Conservation (phyloP, 805 yeast genomes). For the Wickerhamiella occidentalis region DNA sequence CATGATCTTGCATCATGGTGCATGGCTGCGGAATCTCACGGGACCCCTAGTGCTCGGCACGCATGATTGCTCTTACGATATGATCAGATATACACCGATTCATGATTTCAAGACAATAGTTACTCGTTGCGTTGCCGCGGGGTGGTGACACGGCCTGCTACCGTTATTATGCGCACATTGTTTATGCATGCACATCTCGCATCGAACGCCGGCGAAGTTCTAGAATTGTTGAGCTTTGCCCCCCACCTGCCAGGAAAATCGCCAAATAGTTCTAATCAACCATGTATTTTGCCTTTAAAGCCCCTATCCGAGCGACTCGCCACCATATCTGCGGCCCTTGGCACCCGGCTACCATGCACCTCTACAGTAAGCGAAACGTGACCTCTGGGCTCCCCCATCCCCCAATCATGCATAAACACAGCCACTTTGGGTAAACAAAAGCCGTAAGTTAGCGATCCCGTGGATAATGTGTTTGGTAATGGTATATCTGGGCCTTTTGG, state of each 20-base stretch:
- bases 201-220: neutral
- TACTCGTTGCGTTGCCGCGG: too few species aligned
- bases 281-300: neutral
- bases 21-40: neutral
- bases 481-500: too few species aligned
- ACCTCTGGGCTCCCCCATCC: neutral
- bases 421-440: neutral
- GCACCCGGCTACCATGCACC: neutral
- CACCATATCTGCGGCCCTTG: neutral
- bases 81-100: too few species aligned
- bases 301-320: neutral
- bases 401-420: neutral
- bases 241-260: neutral
- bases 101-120: too few species aligned
- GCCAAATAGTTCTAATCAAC: neutral
- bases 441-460: neutral
- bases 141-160: neutral
- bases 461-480: too few species aligned
- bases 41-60: neutral
- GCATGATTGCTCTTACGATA: too few species aligned
- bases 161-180: neutral
- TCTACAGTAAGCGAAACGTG: slow-evolving; percentile 3
- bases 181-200: neutral
- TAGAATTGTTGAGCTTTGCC: too few species aligned
- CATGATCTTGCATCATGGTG: neutral